A percentile compares a stretch with the other conserved stretches of the same genome.
Evolutionary conservation across 2,329 filamentous ascomycete genomes (phyloP).

Genomic region (Colletotrichum brevisporum): DNA sequence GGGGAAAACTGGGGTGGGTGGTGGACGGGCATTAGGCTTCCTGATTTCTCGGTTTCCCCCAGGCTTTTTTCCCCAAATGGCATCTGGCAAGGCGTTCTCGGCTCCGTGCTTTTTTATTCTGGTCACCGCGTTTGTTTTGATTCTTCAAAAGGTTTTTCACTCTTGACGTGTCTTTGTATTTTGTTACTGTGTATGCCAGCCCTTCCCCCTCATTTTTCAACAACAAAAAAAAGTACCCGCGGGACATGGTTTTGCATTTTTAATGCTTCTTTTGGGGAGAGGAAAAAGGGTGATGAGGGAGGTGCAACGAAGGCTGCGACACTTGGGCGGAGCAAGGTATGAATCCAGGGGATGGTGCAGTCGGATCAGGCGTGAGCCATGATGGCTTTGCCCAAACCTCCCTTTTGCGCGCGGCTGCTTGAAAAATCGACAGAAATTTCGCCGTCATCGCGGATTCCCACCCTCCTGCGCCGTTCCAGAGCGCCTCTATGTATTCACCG

Average conservation of each 20-base stretch:
- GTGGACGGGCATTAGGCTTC: conserved; percentile 1
- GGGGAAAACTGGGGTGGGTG: background rate
- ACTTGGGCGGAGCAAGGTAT: background rate
- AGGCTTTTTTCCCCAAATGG: conserved; percentile 35
- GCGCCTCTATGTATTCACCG: too few species aligned
- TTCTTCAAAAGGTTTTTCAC: background rate
- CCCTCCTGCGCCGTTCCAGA: too few species aligned
- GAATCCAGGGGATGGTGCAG: background rate
- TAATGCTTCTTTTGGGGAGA: too few species aligned
- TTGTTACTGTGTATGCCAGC: conserved; percentile 17
- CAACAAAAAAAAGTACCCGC: too few species aligned
- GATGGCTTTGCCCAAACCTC: too few species aligned
- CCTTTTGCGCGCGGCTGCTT: background rate
- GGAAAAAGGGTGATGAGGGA: background rate
- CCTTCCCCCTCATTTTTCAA: background rate
- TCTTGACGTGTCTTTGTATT: conserved; percentile 4
- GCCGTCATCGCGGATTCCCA: too few species aligned
- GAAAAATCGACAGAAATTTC: background rate
- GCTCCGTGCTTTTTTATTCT: conserved; percentile 24
- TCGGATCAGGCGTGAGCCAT: too few species aligned
- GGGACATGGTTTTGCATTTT: too few species aligned
- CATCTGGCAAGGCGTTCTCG: conserved; percentile 42
- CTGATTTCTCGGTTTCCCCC: conserved; percentile 17
- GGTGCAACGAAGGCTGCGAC: conserved; percentile 12
- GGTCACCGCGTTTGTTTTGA: conserved; percentile 13